Base-by-base conservation (phyloP, 163 green algal species). In the Smithsoniella earleae region DNA sequence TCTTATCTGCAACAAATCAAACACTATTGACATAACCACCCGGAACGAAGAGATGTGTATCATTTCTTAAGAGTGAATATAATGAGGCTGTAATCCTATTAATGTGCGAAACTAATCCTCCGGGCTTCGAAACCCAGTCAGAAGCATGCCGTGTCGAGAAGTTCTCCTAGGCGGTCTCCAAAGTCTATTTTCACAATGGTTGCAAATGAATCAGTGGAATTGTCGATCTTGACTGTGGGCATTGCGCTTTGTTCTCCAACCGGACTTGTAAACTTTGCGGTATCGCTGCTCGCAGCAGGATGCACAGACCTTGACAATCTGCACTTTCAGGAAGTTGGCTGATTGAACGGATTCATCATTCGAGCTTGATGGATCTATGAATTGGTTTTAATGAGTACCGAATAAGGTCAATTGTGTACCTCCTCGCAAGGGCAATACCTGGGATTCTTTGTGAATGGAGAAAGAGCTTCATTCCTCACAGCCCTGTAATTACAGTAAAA, bases 191-290 rank as follows among this genome's bases (percentile, higher is more conserved):
- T 88, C 2, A 81, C 76, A 34, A 95, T 77, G 0, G 92, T 96
- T 6, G 90, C 89, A 64, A 96, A 95, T 2, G 89, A 62, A 64
- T 97, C 92, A 10, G 46, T 76, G 40, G 89, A 72, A 82, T 97
- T 96, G 80, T 97, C 89, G 74, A 97, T 96, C 77, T 92, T 95
- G 0, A 96, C 87, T 28, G 88, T 76, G 0, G 85, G 85, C 36
- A 76, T 83, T 2, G 84, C n/a, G n/a, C n/a, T n/a, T n/a, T n/a
- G 77, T 10, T 73, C n/a, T 22, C 8, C 25, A 18, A 28, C 25
- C 3, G 62, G 3, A 8, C 3, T 28, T 10, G 31, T 16, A 10
- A n/a, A 28, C 22, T 72, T 72, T 4, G 62, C 5, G 22, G 62
- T 20, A 54, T n/a, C n/a, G n/a, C n/a, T n/a, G n/a, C n/a, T n/a